A percentile compares a stretch with the other conserved stretches of the same genome.
Conservation (phyloP, 129 eudicot species). For the Tagetes patula region DNA sequence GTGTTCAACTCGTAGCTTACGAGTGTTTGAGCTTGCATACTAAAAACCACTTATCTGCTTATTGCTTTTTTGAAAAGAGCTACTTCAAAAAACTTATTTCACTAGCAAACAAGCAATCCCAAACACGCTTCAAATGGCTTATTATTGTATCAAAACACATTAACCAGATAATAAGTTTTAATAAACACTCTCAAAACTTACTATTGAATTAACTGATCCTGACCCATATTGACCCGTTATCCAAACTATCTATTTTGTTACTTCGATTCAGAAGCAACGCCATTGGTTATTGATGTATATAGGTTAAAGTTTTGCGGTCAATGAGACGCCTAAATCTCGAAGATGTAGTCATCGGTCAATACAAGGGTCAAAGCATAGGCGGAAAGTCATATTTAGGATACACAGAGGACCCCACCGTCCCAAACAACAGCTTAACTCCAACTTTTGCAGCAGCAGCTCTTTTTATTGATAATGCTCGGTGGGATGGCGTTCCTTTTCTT, state of each 20-base stretch:
- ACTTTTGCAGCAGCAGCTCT: conserved; percentile 97
- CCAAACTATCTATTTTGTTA: background rate
- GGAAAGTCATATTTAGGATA: conserved; percentile 62
- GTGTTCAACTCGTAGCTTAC: too few relatives aligned
- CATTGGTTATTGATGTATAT: conserved; percentile 20
- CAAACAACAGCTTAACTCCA: conserved; percentile 74
- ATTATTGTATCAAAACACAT: background rate
- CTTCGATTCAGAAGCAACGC: background rate
- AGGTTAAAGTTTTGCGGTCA: conserved; percentile 92
- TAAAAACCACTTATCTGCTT: background rate
- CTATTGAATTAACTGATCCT: background rate
- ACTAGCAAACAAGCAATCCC: background rate
- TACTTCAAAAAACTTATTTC: too few relatives aligned
- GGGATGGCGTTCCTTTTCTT: conserved; percentile 97
- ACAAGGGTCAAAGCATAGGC: conserved; percentile 89
- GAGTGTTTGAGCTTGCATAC: background rate
- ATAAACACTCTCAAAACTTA: too few relatives aligned
- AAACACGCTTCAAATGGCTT: background rate
- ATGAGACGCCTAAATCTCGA: conserved; percentile 73
- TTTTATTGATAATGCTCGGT: conserved; percentile 86
- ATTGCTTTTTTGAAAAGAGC: background rate
- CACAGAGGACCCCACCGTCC: conserved; percentile 91
- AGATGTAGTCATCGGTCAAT: conserved; percentile 82
- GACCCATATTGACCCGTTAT: background rate
- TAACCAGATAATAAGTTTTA: too few relatives aligned